Evolutionary conservation across 2,329 filamentous ascomycete genomes (phyloP).

Genomic region (Iodosphaeria phyllophila): DNA sequence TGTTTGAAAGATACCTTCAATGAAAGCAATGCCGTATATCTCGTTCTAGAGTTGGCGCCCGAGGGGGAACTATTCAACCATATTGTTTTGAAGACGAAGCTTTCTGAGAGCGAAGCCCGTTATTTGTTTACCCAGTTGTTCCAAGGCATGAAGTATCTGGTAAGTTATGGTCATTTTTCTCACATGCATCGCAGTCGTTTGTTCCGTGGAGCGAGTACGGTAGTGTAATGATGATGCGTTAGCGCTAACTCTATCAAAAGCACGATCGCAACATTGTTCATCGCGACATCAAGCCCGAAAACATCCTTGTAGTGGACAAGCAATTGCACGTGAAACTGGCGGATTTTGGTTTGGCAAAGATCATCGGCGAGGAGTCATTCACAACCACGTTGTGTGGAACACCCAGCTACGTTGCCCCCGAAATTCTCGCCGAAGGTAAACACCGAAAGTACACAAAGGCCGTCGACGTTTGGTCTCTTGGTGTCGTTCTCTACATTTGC

Average conservation of each 20-base stretch:
- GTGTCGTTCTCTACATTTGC: conserved; percentile 89
- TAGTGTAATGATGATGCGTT: conserved; percentile 7
- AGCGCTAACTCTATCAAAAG: conserved; percentile 26
- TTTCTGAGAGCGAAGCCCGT: conserved; percentile 67
- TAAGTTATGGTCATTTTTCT: too few species aligned
- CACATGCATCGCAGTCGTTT: too few species aligned
- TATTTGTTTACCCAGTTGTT: conserved; percentile 85
- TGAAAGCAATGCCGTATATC: conserved; percentile 74
- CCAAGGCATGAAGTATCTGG: conserved; percentile 85
- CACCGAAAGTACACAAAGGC: conserved; percentile 83
- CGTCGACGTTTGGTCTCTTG: conserved; percentile 88
- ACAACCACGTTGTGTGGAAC: conserved; percentile 93
- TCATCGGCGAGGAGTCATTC: conserved; percentile 96
- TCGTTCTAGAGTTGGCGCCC: conserved; percentile 76
- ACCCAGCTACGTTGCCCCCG: conserved; percentile 91
- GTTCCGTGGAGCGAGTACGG: neutral
- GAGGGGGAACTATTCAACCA: conserved; percentile 94
- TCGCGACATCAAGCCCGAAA: conserved; percentile 94
- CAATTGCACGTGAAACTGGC: conserved; percentile 77
- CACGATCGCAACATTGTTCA: conserved; percentile 96
- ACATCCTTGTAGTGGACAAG: conserved; percentile 77
- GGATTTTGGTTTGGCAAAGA: conserved; percentile 94
- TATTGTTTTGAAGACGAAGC: conserved; percentile 79
- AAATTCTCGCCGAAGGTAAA: conserved; percentile 70
- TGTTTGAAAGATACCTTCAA: conserved; percentile 93